Conservation (phyloP, 202 grass and related monocot species). For the Setaria viridis region DNA sequence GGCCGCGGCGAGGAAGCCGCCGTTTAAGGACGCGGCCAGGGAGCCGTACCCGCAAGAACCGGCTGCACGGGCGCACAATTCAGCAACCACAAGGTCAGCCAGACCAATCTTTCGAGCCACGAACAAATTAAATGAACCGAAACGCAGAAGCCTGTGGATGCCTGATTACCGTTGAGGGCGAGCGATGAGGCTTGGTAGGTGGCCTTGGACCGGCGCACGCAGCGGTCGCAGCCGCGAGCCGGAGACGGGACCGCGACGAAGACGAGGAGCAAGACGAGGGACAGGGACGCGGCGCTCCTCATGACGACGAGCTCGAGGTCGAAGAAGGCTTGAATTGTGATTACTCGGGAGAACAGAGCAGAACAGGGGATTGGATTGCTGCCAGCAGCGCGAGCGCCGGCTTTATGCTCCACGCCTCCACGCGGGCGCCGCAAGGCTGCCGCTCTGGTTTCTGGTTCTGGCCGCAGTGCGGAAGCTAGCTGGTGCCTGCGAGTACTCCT, state of each 20-base stretch:
- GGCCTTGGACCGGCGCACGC: conserved; percentile 71
- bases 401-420: conserved; percentile 26
- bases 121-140: too few species aligned
- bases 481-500: neutral
- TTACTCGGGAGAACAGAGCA: neutral
- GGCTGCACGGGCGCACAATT: conserved; percentile 44
- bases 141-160: too few species aligned
- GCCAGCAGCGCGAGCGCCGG: neutral
- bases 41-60: conserved; percentile 85
- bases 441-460: conserved; percentile 14
- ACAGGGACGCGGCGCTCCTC: neutral
- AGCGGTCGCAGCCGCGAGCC: conserved; percentile 68
- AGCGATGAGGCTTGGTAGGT: conserved; percentile 54
- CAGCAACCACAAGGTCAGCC: conserved; percentile 7
- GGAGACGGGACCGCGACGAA: conserved; percentile 24
- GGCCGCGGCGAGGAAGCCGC: conserved; percentile 55
- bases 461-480: neutral
- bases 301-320: neutral
- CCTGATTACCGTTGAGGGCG: conserved; percentile 52
- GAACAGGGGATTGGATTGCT: neutral
- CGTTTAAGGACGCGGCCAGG: conserved; percentile 56
- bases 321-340: neutral
- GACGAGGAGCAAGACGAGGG: conserved; percentile 7
- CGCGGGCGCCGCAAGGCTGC: neutral
- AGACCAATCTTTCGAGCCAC: neutral